Percentiles rank a stretch among this genome's conserved stretches.
These are phyloP conservation scores for Phytophthora melonis DNA, from an alignment of 352 stramenopile species.

Conservation along the genomic window DNA sequence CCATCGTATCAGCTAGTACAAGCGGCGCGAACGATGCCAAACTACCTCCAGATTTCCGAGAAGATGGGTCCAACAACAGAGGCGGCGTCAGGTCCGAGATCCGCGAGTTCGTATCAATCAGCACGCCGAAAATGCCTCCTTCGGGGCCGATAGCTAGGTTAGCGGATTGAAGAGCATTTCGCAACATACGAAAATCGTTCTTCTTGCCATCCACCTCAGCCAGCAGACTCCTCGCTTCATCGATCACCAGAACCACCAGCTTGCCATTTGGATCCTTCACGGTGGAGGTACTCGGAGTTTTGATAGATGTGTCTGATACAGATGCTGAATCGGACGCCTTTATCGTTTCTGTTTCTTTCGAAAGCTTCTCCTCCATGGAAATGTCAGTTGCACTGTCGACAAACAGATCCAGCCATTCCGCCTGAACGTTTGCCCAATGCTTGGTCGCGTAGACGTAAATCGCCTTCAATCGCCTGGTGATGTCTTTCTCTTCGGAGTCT, in stretches of 20 bases:
- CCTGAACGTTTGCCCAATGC: no score
- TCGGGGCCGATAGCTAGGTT: background rate
- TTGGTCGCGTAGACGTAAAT: no score
- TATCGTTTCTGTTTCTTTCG: no score
- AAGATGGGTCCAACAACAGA: background rate
- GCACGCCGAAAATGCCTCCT: slow-evolving; percentile 15
- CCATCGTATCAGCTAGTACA: slow-evolving; percentile 25
- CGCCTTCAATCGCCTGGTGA: no score
- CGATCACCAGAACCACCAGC: background rate
- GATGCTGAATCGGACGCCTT: no score
- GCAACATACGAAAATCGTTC: background rate
- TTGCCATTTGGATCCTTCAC: no score
- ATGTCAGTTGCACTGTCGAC: no score
- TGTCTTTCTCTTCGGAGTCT: no score
- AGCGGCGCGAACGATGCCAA: background rate
- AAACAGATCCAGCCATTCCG: no score
- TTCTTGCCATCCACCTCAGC: background rate
- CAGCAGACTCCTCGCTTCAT: background rate
- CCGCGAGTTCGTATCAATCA: slow-evolving; percentile 25
- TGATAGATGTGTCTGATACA: no score
- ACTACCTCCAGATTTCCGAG: background rate
- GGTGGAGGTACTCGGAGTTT: no score
- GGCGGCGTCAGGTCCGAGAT: slow-evolving; percentile 10
- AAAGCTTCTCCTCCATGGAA: no score
- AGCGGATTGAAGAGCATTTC: background rate